A percentile compares a stretch with the other conserved stretches of the same genome.
Conservation (phyloP, 148 eudicot species). For the Euryodendron excelsum region DNA sequence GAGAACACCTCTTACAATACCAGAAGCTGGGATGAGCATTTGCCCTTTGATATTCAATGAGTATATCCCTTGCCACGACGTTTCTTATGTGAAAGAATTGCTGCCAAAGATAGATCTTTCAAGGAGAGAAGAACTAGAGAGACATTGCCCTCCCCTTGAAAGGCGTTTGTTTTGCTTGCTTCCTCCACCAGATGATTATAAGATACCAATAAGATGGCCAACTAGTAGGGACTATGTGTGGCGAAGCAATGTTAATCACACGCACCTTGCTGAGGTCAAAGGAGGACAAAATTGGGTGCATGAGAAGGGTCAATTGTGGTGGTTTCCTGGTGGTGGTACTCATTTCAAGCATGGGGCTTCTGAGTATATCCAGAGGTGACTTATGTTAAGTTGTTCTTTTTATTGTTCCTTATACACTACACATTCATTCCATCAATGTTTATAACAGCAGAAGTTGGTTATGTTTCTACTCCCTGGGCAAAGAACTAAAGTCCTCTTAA, state of each 20-base stretch:
- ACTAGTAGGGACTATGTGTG: constrained; percentile 92
- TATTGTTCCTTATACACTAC: too few relatives aligned
- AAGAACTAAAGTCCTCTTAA: neutral
- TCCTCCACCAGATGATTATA: constrained; percentile 90
- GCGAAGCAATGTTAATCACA: constrained; percentile 90
- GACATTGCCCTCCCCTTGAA: constrained; percentile 85
- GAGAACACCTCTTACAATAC: constrained; percentile 50
- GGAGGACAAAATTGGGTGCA: constrained; percentile 99
- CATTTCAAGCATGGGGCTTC: constrained; percentile 97
- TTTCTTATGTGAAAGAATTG: constrained; percentile 66
- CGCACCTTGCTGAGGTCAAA: constrained; percentile 92
- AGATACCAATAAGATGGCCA: constrained; percentile 93
- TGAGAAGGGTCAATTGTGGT: constrained; percentile 73
- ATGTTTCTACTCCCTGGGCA: neutral
- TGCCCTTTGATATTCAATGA: constrained; percentile 82
- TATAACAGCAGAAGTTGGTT: neutral
- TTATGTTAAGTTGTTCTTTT: neutral
- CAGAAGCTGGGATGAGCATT: constrained; percentile 66
- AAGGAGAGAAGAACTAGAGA: constrained; percentile 76
- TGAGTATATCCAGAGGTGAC: constrained; percentile 87
- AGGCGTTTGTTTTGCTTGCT: constrained; percentile 86
- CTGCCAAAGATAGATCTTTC: constrained; percentile 69
- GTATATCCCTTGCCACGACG: constrained; percentile 87
- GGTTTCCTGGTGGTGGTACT: constrained; percentile 99
- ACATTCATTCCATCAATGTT: neutral